A percentile compares a stretch with the other conserved stretches of the same genome.
Conservation (phyloP, 192 early-diverging fungal genomes). For the Piromyces finnis region DNA sequence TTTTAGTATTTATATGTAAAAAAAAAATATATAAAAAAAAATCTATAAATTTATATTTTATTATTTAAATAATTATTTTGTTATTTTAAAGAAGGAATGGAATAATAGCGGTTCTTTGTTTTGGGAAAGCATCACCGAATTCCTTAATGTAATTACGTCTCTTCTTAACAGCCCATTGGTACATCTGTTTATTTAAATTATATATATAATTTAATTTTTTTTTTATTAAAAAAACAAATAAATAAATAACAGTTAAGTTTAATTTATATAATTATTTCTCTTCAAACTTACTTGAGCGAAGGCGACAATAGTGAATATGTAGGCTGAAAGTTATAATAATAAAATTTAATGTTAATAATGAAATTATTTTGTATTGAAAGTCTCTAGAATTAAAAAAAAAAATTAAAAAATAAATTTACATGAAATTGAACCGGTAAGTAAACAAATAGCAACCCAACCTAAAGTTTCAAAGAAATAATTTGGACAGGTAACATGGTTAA, state of each 20-base stretch:
- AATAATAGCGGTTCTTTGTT: slow-evolving; percentile 44
- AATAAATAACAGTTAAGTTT: too few relatives aligned
- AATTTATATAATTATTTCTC: too few relatives aligned
- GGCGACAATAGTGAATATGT: slow-evolving; percentile 27
- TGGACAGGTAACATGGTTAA: slow-evolving; percentile 71
- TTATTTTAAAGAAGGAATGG: slow-evolving; percentile 8
- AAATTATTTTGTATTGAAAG: not conserved
- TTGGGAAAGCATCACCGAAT: slow-evolving; percentile 71
- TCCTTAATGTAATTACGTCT: slow-evolving; percentile 77
- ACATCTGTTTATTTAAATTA: slow-evolving; percentile 43
- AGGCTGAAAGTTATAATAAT: slow-evolving; percentile 12
- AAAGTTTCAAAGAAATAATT: slow-evolving; percentile 86
- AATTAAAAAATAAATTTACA: slow-evolving; percentile 9
- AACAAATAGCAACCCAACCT: slow-evolving; percentile 57
- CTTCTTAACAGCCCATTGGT: slow-evolving; percentile 91
- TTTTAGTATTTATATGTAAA: too few relatives aligned
- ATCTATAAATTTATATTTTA: too few relatives aligned
- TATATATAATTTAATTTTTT: too few relatives aligned
- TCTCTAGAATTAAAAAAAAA: slow-evolving; percentile 7
- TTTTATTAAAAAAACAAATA: not conserved
- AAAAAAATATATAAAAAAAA: too few relatives aligned
- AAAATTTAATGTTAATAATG: slow-evolving; percentile 1
- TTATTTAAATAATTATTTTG: too few relatives aligned
- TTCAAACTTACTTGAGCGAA: not conserved
- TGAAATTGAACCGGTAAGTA: slow-evolving; percentile 51